Base-by-base conservation (phyloP, 768 basidiomycete species). In the Mycena rosella region DNA sequence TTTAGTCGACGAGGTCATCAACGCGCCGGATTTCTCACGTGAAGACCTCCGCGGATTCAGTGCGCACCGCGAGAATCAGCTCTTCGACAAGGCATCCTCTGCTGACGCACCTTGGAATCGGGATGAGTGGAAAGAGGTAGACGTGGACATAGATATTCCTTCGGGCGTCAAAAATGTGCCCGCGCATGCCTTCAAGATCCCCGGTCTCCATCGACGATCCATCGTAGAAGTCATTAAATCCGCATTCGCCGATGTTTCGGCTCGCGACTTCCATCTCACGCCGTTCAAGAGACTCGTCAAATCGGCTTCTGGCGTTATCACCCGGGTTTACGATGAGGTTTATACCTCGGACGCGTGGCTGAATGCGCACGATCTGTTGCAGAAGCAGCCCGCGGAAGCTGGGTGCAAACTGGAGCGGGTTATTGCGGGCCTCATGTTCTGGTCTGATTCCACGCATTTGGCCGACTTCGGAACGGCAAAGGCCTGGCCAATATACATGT, bases 401-500 rank as follows among this genome's bases (percentile, higher is more conserved):
- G 59, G 72, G 1, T 78, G 78, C 67, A 75, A 74, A 52, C 62
- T 49, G 5, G 74, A 74, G 36, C 66, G 56, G 2, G 71, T 72
- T 18, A 60, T 81, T 58, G 70, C 66, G 0, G 67, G 66, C 0
- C 53, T 79, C 1, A 78, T 80, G 75, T 67, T 80, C 17, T 78
- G 73, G 62, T 80, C 79, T 0, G 80, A 81, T 56, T 70, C 74
- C 0, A 81, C 80, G 2, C 76, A 77, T 48, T 63, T 79, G 0
- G 70, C 79, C 0, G 63, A n/a, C n/a, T n/a, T n/a, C n/a, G n/a
- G n/a, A n/a, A n/a, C n/a, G n/a, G n/a, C n/a, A n/a, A n/a, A n/a
- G 36, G 68, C 67, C 7, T 86, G 82, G 84, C 83, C 82, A 0
- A 66, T 82, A 0, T 85, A n/a, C n/a, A n/a, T n/a, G n/a, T n/a